Conservation (phyloP, 2,329 filamentous ascomycete genomes). For the Hypoxylon sp. region DNA sequence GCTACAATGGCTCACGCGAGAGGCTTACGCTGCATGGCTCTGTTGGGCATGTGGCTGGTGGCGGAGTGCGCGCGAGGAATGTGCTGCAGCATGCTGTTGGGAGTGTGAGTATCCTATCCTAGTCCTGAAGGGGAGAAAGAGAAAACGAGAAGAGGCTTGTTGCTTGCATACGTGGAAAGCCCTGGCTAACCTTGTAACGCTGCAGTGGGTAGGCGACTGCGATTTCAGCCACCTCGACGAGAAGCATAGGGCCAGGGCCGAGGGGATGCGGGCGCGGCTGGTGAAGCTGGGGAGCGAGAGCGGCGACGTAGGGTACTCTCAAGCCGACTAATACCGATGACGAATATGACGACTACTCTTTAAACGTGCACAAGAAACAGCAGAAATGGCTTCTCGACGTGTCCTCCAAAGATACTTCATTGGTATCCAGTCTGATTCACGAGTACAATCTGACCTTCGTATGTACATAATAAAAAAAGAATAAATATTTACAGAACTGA, state of each 20-base stretch:
- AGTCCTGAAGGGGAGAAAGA: no score
- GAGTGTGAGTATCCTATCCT: conserved; percentile 37
- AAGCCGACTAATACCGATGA: conserved; percentile 56
- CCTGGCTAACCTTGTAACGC: conserved; percentile 6
- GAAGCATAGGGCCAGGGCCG: conserved; percentile 58
- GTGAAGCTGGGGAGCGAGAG: conserved; percentile 67
- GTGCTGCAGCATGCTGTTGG: conserved; percentile 79
- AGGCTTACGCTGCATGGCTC: conserved; percentile 77
- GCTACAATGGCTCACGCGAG: conserved; percentile 66
- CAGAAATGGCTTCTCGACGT: no score
- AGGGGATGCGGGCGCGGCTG: conserved; percentile 69
- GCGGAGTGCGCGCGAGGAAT: conserved; percentile 68
- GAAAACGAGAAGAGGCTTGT: no score
- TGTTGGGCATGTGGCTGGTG: conserved; percentile 67
- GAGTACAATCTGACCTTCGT: conserved; percentile 25
- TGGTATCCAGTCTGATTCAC: conserved; percentile 1
- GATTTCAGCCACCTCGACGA: conserved; percentile 61
- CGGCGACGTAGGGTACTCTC: conserved; percentile 70
- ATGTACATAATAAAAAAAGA: conserved; percentile 15
- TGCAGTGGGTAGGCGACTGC: conserved; percentile 65
- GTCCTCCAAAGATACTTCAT: conserved; percentile 13
- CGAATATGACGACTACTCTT: neutral
- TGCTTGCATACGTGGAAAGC: neutral
- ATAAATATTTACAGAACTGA: conserved; percentile 19
- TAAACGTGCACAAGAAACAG: neutral